Base-by-base conservation (phyloP, 805 yeast species). In the Pichia cephalocereana region DNA sequence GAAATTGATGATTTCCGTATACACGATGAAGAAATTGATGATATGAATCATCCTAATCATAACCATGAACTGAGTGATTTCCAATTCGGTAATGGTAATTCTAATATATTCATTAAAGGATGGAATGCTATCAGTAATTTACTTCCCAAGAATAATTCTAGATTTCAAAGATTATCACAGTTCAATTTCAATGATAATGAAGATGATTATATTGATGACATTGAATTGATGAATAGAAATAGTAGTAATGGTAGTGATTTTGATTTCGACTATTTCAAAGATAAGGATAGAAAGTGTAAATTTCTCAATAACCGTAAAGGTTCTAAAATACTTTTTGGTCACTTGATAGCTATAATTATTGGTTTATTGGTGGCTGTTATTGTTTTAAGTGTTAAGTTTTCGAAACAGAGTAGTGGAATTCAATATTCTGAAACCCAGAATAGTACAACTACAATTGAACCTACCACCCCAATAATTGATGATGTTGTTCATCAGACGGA, bases 1-100 rank as follows among this genome's bases (percentile, higher is more conserved):
- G 71, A 70, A 15, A 68, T 69, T 19, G 69, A 67, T 28, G 47
- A 63, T 10, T 52, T 60, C 39, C 47, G 48, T 9, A 60, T 64
- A 14, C 58, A 54, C 11, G 56, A 55, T 34, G 61, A 49, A 32
- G 50, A 46, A n/a, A 36, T 52, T 3, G 32, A 30, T 30, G 14
- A 12, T 30, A 46, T 38, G 5, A 44, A 49, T 42, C 60, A 56
- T 41, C 36, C 49, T 26, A 55, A 55, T 34, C 51, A 34, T 12
- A 23, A 23, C 5, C 26, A 34, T 12, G 55, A 58, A 37, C 28
- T 56, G 18, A 48, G 48, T 30, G 45, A 43, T 30, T 34, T 52
- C 6, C 31, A 47, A 6, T 52, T 52, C 39, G 31, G 41, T 18
- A 26, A 5, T 23, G 26, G 45, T 28, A 36, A 38, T 19, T 28